phyloP scores from a whole-genome alignment of 352 stramenopile genomes.

The Aphanomyces astaci region DNA sequence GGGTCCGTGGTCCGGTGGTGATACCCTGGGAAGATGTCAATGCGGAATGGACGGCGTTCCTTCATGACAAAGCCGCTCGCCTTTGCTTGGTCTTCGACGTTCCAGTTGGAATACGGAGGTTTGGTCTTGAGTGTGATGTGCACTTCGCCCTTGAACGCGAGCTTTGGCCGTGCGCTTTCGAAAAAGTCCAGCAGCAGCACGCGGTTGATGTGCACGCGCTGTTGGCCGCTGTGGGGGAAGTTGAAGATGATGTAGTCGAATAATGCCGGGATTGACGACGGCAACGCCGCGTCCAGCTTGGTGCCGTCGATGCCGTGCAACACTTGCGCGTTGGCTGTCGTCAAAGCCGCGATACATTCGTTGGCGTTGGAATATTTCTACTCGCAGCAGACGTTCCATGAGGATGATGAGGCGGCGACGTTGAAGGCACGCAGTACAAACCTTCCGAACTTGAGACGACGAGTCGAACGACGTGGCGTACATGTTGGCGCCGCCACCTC shows the following conservation, averaged over 20 bases:
- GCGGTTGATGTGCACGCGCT: conserved; percentile 83
- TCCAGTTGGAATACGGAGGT: conserved; percentile 84
- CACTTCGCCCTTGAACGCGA: conserved; percentile 51
- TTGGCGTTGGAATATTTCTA: conserved; percentile 73
- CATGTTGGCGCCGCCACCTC: conserved; percentile 39
- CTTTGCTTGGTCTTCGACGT: conserved; percentile 76
- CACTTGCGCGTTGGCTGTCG: conserved; percentile 35
- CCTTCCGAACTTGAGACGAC: conserved; percentile 35
- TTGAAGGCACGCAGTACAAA: neutral
- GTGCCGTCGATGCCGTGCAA: conserved; percentile 79
- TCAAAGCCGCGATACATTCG: conserved; percentile 56
- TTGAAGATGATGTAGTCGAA: conserved; percentile 87
- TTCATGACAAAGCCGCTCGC: conserved; percentile 66
- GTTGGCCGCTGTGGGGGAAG: conserved; percentile 82
- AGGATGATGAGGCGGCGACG: neutral
- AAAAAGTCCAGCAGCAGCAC: conserved; percentile 78
- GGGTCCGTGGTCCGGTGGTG: conserved; percentile 83
- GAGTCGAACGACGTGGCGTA: conserved; percentile 79
- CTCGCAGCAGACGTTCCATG: neutral
- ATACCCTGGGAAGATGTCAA: conserved; percentile 69
- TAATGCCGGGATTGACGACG: conserved; percentile 33
- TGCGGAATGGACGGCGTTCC: conserved; percentile 61
- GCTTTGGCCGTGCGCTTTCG: conserved; percentile 54
- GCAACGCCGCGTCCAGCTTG: conserved; percentile 52
- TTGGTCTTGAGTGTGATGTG: conserved; percentile 82